A percentile compares a stretch with the other conserved stretches of the same genome.
phyloP scores from a whole-genome alignment of 2,329 filamentous ascomycete species.

The Neofusicoccum sp. region DNA sequence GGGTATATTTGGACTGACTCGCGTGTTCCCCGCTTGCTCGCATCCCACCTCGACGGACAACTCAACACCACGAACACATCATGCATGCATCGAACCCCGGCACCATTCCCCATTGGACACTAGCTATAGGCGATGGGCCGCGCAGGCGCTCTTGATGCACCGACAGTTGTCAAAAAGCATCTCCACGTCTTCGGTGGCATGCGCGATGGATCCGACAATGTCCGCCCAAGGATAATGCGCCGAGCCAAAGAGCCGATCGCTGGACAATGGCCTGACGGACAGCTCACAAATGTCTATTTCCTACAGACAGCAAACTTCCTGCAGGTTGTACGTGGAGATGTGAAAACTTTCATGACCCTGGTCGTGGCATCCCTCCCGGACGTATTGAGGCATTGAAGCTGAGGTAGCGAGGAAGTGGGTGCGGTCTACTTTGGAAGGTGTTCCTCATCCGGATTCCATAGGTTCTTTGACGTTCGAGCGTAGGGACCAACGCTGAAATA shows the following conservation, averaged over 20 bases:
- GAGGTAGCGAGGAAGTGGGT: no score
- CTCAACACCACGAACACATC: constrained; percentile 1
- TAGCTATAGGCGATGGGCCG: neutral
- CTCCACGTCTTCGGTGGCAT: neutral
- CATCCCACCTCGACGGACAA: neutral
- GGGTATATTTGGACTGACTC: no score
- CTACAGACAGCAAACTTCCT: neutral
- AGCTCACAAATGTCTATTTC: neutral
- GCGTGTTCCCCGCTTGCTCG: neutral
- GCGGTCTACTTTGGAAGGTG: no score
- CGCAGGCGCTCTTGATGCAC: neutral
- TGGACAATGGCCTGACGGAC: neutral
- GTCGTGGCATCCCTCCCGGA: no score
- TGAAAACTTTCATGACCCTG: neutral
- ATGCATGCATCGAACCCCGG: neutral
- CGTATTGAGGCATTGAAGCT: no score
- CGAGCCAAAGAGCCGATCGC: neutral
- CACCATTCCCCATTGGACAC: neutral
- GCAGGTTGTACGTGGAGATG: neutral
- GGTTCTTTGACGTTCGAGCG: no score
- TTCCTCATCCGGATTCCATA: no score
- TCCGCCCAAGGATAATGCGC: neutral
- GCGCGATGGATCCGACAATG: neutral
- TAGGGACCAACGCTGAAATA: no score
- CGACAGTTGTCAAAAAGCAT: neutral